Base-by-base conservation (phyloP, 2,329 filamentous ascomycete species). In the Xenoacremonium recifei region DNA sequence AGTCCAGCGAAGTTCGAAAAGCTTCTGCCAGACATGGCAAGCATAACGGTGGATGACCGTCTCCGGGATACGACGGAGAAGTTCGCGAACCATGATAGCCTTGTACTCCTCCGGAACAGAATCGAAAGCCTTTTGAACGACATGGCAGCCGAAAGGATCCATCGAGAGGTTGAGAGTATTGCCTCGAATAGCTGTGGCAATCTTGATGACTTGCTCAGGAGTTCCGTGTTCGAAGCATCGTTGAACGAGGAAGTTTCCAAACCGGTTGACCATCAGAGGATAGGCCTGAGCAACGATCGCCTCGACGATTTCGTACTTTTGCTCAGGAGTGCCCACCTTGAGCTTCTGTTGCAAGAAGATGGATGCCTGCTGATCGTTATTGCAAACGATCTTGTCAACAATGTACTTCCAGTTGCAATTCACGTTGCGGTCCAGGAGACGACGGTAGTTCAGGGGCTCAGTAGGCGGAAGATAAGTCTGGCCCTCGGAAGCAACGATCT, bases 391-490 rank as follows among this genome's bases (percentile, higher is more conserved):
- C 75, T 97, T 97, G 72, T 99, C 92, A 41, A 99, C 93, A 56
- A 99, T 96, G 64, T 96, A 96, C 70, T 93, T 95, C 93, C 92
- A 99, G 71, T 99, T 95, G 70, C 92, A 97, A 60, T 88, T 95
- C 67, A 95, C 89, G 62, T 92, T 96, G 60, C 91, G 90, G 61
- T 99, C 93, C 35, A 97, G 81, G 29, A 99, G 79, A 42, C 91
- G 90, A 47, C 93, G 90, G 61, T 97, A 99, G 68, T 99, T 97
- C 58, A 97, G 79, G 10, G 92, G 93, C 67, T 99, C 93, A 6
- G 87, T 87, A 4, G 90, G 85, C 10, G 87, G 84, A 20, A 96
- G 72, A 62, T 95, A 96, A 1, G 88, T 93, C 58, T 85, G 83
- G 19, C 77, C 77, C 47, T 85, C 80, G 0, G 74, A 61, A 16